These are phyloP conservation scores for Emydomyces testavorans DNA, from an alignment of 2,329 filamentous ascomycete genomes.

Conservation along the genomic window DNA sequence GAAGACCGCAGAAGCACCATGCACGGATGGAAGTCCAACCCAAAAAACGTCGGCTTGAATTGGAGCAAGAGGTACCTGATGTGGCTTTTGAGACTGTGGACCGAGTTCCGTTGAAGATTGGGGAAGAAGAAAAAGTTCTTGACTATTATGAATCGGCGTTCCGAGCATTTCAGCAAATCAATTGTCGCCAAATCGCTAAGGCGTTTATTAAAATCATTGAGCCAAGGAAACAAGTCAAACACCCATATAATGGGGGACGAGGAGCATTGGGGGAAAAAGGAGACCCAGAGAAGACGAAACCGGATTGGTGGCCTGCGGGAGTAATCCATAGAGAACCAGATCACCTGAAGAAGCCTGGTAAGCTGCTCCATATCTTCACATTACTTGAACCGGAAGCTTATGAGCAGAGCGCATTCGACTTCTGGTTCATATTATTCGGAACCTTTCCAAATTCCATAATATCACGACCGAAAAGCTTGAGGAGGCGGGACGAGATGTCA, in stretches of 20 bases:
- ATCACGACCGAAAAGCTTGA: conserved; percentile 32
- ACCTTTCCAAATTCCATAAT: conserved; percentile 24
- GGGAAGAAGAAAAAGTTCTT: conserved; percentile 29
- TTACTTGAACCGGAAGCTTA: not conserved
- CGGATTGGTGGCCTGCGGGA: conserved; percentile 35
- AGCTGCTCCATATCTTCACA: conserved; percentile 14
- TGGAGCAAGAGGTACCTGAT: conserved; percentile 6
- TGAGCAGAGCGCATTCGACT: conserved; percentile 28
- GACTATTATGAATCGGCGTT: conserved; percentile 34
- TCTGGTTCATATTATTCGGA: conserved; percentile 33
- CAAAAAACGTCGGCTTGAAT: conserved; percentile 7
- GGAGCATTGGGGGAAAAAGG: conserved; percentile 29
- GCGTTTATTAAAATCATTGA: conserved; percentile 39
- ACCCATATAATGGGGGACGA: conserved; percentile 40
- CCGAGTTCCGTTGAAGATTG: conserved; percentile 24
- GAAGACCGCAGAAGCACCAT: not conserved
- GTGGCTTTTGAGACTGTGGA: conserved; percentile 10
- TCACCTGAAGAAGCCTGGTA: conserved; percentile 38
- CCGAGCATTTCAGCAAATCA: conserved; percentile 36
- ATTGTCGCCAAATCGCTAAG: conserved; percentile 37
- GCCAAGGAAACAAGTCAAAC: conserved; percentile 38
- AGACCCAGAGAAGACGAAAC: conserved; percentile 37
- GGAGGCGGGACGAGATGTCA: conserved; percentile 31
- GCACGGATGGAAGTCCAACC: not conserved
- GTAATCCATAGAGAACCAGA: conserved; percentile 41